Base-by-base conservation (phyloP, 192 early-diverging fungal species). In the Coemansia sp. region DNA sequence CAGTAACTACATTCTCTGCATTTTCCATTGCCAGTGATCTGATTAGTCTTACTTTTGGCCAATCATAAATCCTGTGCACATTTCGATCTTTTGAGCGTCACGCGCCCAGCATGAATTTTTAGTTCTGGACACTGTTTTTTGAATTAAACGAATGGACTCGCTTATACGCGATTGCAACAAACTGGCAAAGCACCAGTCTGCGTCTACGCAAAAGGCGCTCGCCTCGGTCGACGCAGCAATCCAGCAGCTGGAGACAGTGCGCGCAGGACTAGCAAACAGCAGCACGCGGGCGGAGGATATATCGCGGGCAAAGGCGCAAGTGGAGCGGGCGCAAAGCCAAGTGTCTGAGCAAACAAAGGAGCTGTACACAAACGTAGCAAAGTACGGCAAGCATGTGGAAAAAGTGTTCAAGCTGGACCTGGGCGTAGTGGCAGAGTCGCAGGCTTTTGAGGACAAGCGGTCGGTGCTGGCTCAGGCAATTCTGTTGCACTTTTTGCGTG, bases 401-500 rank as follows among this genome's bases (percentile, higher is more conserved):
- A 90, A 87, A 76, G 84, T 84, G 66, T 93, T 91, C 68, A 91
- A 88, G 55, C 77, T 82, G 49, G 88, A 89, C 43, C 70, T 89
- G 23, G 81, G 84, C 15, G 62, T 73, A 3, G 79, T 89, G 8
- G 80, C 81, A 43, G 85, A 85, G 50, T 92, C 94, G 17, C 79
- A 82, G 45, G 91, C 91, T 19, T 90, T 97, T 56, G 90, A 87
- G 54, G 82, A 83, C 19, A 90, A 90, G 62, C 85, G 85, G 4
- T 62, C 83, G 1, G 72, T 88, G 25, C 70, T 97, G 39, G 70
- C 82, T 57, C 81, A 76, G 48, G 77, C 90, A 4, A 74, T 96
- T 12, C 84, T 86, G 9, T 62, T 82, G 56, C 93, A 96, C 61
- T 92, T 96, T 65, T 85, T 97, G 49, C 84, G 92, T 12, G 87